Base-by-base conservation (phyloP, 2,329 filamentous ascomycete species). In the Sporothrix pallida region DNA sequence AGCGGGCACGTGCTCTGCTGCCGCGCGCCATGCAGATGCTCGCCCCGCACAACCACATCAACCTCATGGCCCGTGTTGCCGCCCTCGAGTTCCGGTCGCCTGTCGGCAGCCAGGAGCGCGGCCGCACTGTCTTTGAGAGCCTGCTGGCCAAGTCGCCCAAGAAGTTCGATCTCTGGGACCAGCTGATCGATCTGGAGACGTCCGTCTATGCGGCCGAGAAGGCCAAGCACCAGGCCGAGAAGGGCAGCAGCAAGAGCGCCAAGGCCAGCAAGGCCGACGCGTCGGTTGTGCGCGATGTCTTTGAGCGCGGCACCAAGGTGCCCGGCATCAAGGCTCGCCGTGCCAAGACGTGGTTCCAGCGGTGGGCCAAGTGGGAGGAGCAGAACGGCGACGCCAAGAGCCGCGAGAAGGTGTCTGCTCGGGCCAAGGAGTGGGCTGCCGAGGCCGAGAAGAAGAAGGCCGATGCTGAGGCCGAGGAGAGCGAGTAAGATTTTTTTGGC, bases 121-220 rank as follows among this genome's bases (percentile, higher is more conserved):
- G 96, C 10, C 92, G 97, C 20, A 99, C 97, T 37, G 91, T 98
- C 80, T 98, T 98, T 78, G 95, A 98, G 82, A 92, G 92, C 54
- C 86, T 99, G 9, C 86, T 99, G 8, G 88, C 90, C 50, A 91
- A 92, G 4, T 97, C 92, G 85, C 93, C 94, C 63, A 97, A 97
- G 85, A 93, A 94, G 81, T 90, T 94, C 74, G 94, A 98, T 80
- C 85, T 98, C 70, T 98, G 95, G 95, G 96, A 94, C 82, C 91
- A 97, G 82, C 90, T 97, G 77, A 84, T 98, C 1, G 94, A 97
- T 80, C 87, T 98, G 73, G 96, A 99, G 84, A 87, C 91, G 75
- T 86, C 87, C 17, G 87, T 90, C 63, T 83, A 86, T 50, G 86
- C 89, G 56, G 84, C 84, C 31, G 74, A 74, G 12, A 75, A 75